These are phyloP conservation scores for Ustilago crameri DNA, from an alignment of 1,284 basidiomycete genomes.

Conservation along the genomic window DNA sequence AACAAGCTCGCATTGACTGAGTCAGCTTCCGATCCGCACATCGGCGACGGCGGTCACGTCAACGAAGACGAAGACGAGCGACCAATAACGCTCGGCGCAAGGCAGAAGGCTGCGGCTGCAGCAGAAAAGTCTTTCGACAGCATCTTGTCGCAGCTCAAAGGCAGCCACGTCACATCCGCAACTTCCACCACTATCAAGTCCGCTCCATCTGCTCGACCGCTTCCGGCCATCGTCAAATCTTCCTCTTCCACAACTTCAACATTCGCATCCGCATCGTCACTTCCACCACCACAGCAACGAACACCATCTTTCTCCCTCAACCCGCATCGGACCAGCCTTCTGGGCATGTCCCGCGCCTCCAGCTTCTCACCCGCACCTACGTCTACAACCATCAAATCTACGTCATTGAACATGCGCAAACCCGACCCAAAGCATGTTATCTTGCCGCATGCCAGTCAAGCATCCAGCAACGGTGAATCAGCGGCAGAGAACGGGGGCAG, in stretches of 20 bases:
- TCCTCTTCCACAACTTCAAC: slow-evolving; percentile 2
- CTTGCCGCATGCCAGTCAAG: slow-evolving; percentile 22
- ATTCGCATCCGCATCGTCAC: slow-evolving; percentile 6
- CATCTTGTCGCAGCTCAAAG: slow-evolving; percentile 42
- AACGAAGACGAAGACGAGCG: slow-evolving; percentile 27
- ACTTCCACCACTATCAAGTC: neutral
- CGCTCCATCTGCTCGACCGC: neutral
- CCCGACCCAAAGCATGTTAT: slow-evolving; percentile 9
- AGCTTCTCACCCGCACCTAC: slow-evolving; percentile 42
- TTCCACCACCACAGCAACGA: neutral
- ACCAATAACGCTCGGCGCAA: slow-evolving; percentile 38
- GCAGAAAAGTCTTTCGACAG: slow-evolving; percentile 46
- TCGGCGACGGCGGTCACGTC: neutral
- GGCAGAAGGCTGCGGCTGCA: slow-evolving; percentile 41
- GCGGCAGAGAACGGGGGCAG: neutral
- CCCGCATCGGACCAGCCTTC: slow-evolving; percentile 25
- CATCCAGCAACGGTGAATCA: neutral
- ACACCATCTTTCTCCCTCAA: slow-evolving; percentile 12
- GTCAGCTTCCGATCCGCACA: neutral
- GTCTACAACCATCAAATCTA: slow-evolving; percentile 4
- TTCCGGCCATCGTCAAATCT: neutral
- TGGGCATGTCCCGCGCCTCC: slow-evolving; percentile 47
- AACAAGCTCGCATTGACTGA: slow-evolving; percentile 16
- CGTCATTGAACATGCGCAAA: slow-evolving; percentile 25
- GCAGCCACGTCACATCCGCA: slow-evolving; percentile 4